phyloP scores from a whole-genome alignment of 176 grass and related monocot species.

The Carex littledalei region DNA sequence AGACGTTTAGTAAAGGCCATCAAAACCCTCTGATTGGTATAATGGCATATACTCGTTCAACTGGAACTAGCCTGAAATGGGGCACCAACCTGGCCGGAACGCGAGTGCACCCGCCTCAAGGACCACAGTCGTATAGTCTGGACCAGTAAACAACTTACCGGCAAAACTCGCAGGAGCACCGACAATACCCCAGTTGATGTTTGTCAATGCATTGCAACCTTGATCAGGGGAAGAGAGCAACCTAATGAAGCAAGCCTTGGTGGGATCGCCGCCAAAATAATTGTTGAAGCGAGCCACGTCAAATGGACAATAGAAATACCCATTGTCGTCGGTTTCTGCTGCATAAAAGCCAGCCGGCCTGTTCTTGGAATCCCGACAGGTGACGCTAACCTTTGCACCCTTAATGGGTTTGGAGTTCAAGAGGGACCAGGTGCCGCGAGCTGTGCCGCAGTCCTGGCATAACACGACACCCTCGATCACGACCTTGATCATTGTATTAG shows the following conservation, averaged over 20 bases:
- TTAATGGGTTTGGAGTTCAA: conserved; percentile 35
- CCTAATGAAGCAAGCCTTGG: conserved; percentile 54
- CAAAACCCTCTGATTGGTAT: conserved; percentile 4
- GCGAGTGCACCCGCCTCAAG: conserved; percentile 43
- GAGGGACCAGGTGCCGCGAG: conserved; percentile 31
- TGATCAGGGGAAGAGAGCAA: conserved; percentile 50
- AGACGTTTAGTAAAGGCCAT: background rate
- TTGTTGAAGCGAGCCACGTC: background rate
- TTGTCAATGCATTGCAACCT: conserved; percentile 43
- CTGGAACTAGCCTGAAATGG: conserved; percentile 21
- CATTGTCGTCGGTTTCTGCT: conserved; percentile 18
- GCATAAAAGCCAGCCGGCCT: conserved; percentile 25
- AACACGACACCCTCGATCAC: conserved; percentile 47
- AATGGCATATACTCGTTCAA: background rate
- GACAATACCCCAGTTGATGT: conserved; percentile 45
- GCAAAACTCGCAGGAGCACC: conserved; percentile 42
- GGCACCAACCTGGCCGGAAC: conserved; percentile 43
- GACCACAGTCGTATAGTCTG: conserved; percentile 22
- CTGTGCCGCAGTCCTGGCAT: conserved; percentile 52
- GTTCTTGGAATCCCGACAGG: conserved; percentile 66
- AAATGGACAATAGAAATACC: conserved; percentile 53
- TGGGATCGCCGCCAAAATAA: conserved; percentile 21
- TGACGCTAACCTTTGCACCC: conserved; percentile 39
- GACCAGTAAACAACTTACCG: conserved; percentile 30
- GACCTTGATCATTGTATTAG: conserved; percentile 25